Conservation (phyloP, 2,329 filamentous ascomycete species). For the Aspergillus sp. region DNA sequence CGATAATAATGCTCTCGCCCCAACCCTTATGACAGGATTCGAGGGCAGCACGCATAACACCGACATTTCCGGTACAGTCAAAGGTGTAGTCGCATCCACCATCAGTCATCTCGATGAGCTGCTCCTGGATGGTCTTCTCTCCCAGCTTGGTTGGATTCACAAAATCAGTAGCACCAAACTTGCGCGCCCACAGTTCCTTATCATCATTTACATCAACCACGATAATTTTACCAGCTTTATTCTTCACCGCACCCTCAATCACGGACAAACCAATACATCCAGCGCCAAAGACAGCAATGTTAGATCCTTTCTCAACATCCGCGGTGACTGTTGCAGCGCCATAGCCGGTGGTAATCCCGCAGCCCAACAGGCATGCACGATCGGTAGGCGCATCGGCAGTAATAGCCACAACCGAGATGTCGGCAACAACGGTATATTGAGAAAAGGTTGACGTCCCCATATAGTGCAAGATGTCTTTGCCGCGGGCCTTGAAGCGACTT, state of each 20-base stretch:
- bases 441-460: slow-evolving; percentile 99
- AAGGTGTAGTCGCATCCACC: slow-evolving; percentile 99
- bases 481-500: slow-evolving; percentile 89
- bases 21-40: slow-evolving; percentile 99
- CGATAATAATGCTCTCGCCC: slow-evolving; percentile 97
- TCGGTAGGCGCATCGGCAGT: slow-evolving; percentile 91
- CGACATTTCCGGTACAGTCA: slow-evolving; percentile 96
- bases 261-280: slow-evolving; percentile 95
- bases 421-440: slow-evolving; percentile 97
- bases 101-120: slow-evolving; percentile 95
- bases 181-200: slow-evolving; percentile 89
- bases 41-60: slow-evolving; percentile 91
- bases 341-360: slow-evolving; percentile 98
- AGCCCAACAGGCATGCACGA: slow-evolving; percentile 91
- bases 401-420: slow-evolving; percentile 96
- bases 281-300: slow-evolving; percentile 88
- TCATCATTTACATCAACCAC: slow-evolving; percentile 77
- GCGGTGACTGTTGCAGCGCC: slow-evolving; percentile 93
- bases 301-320: slow-evolving; percentile 84
- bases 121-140: slow-evolving; percentile 78
- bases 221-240: slow-evolving; percentile 66
- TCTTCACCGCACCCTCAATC: slow-evolving; percentile 86
- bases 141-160: slow-evolving; percentile 84
- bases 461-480: slow-evolving; percentile 94
- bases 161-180: slow-evolving; percentile 96